Percentiles rank a stretch among this genome's conserved stretches.
phyloP scores from a whole-genome alignment of 345 rosid species.

The Laguncularia racemosa region DNA sequence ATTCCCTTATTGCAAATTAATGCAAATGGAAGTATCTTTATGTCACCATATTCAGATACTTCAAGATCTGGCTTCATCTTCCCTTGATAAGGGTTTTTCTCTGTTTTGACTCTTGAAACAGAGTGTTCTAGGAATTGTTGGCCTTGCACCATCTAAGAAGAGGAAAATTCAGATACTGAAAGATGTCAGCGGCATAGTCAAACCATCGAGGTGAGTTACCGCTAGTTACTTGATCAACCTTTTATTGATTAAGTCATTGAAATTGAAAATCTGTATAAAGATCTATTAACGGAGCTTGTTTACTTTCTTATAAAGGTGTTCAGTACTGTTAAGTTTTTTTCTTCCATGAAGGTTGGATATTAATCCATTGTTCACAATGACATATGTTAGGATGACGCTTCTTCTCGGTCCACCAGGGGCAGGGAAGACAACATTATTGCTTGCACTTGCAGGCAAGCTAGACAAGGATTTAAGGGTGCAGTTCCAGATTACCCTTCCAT shows the following conservation, averaged over 20 bases:
- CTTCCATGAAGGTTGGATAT: background rate
- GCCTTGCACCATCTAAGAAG: slow-evolving; percentile 70
- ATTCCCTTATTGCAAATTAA: too few species aligned
- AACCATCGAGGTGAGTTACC: slow-evolving; percentile 66
- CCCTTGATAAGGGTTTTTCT: background rate
- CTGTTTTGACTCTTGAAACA: slow-evolving; percentile 9
- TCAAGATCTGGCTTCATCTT: background rate
- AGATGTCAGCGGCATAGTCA: slow-evolving; percentile 58
- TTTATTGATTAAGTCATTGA: too few species aligned
- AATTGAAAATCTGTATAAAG: too few species aligned
- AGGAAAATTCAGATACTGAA: slow-evolving; percentile 64
- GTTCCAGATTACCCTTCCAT: background rate
- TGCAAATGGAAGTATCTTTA: too few species aligned
- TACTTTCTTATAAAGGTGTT: too few species aligned
- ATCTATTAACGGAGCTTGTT: too few species aligned
- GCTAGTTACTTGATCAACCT: background rate
- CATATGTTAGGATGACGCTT: slow-evolving; percentile 58
- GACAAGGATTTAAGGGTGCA: slow-evolving; percentile 52
- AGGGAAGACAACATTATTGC: slow-evolving; percentile 77
- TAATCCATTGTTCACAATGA: background rate
- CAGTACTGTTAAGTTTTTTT: too few species aligned
- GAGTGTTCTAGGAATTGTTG: slow-evolving; percentile 45
- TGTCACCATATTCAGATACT: background rate
- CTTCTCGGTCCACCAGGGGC: slow-evolving; percentile 89
- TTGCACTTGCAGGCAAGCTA: slow-evolving; percentile 71